These are phyloP conservation scores for Volvariella volvacea DNA, from an alignment of 1,284 basidiomycete genomes.

Conservation along the genomic window DNA sequence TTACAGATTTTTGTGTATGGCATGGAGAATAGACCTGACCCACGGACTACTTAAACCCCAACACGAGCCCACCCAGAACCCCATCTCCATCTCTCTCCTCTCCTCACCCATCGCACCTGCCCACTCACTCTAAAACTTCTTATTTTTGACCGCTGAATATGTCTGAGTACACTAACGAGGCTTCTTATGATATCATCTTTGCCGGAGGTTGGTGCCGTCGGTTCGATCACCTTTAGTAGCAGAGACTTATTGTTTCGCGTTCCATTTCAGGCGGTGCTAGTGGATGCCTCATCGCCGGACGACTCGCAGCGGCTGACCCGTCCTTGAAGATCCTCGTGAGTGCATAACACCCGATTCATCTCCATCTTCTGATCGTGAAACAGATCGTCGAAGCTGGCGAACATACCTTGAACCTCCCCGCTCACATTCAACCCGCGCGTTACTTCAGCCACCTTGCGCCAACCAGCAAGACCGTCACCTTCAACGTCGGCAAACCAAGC, in stretches of 20 bases:
- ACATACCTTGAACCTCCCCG: constrained; percentile 21
- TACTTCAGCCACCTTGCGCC: constrained; percentile 20
- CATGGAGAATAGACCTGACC: no score
- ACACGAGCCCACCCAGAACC: no score
- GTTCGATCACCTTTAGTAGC: not conserved
- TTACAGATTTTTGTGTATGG: no score
- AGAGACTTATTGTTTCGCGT: not conserved
- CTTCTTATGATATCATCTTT: constrained; percentile 15
- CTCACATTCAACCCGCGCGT: constrained; percentile 24
- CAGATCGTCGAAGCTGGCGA: constrained; percentile 33
- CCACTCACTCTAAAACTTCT: not conserved
- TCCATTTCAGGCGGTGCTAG: constrained; percentile 29
- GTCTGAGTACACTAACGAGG: no score
- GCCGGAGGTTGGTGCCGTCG: constrained; percentile 12
- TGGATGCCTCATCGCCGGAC: constrained; percentile 34
- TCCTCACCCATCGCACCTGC: no score
- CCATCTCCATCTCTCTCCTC: no score
- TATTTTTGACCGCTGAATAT: not conserved
- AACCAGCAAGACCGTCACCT: constrained; percentile 7
- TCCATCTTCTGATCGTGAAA: not conserved
- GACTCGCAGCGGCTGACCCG: constrained; percentile 34
- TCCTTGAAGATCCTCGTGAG: constrained; percentile 27
- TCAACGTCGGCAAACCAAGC: constrained; percentile 7
- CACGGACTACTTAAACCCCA: no score
- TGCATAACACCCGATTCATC: not conserved